Evolutionary conservation across 116 monocot genomes (phyloP).

Genomic region (Posidonia oceanica): DNA sequence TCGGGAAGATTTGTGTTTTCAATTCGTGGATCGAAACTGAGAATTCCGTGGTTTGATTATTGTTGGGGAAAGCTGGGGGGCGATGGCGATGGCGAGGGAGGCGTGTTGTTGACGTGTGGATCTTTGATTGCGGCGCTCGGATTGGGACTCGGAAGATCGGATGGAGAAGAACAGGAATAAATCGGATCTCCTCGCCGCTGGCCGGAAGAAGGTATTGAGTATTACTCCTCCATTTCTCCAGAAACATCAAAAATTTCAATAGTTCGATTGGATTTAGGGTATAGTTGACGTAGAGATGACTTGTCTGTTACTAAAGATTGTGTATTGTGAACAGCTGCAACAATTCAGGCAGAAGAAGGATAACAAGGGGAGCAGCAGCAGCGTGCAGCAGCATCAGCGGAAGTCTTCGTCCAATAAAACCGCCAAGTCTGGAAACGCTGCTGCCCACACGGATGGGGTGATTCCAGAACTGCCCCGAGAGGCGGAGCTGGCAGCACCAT

Average conservation of each 20-base stretch:
- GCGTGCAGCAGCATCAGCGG: constrained; percentile 20
- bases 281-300: neutral
- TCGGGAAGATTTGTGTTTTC: too few species aligned
- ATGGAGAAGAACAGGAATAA: constrained; percentile 75
- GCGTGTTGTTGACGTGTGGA: neutral
- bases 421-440: constrained; percentile 16
- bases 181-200: constrained; percentile 80
- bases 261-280: neutral
- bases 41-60: too few species aligned
- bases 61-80: neutral
- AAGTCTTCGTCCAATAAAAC: constrained; percentile 34
- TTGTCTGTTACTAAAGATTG: neutral
- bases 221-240: neutral
- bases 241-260: too few species aligned
- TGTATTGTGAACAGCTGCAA: constrained; percentile 42
- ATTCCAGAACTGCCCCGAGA: neutral
- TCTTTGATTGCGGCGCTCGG: neutral
- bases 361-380: constrained; percentile 36
- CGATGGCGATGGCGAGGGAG: neutral
- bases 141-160: neutral
- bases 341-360: constrained; percentile 95
- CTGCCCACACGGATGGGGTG: constrained; percentile 4
- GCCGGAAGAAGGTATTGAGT: constrained; percentile 64
- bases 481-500: neutral
- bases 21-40: too few species aligned